Percentiles rank a stretch among this genome's conserved stretches.
Evolutionary conservation across 495 filamentous ascomycete genomes (phyloP).

Genomic region (Annulohypoxylon stygium): DNA sequence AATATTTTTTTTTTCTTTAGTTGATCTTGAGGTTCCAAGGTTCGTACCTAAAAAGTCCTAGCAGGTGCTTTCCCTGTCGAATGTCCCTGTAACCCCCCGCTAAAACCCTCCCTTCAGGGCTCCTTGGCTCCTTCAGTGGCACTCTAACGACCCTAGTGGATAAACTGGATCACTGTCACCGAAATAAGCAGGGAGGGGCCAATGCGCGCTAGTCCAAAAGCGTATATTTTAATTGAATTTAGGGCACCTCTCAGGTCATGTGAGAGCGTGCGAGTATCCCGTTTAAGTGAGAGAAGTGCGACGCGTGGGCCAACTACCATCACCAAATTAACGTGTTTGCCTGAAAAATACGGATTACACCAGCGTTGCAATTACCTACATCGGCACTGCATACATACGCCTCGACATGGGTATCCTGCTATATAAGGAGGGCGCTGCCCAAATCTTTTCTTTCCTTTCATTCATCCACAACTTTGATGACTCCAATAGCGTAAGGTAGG

Average conservation of each 20-base stretch:
- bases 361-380: conserved; percentile 13
- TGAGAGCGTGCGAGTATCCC: conserved; percentile 50
- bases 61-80: conserved; percentile 22
- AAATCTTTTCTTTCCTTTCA: conserved; percentile 28
- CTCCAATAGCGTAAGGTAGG: conserved; percentile 45
- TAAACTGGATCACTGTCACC: conserved; percentile 26
- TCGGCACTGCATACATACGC: conserved; percentile 24
- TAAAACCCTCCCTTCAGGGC: conserved; percentile 30
- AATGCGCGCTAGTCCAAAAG: conserved; percentile 39
- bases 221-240: conserved; percentile 25
- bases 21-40: not conserved
- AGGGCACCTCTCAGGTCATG: conserved; percentile 43
- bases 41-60: not conserved
- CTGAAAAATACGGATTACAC: conserved; percentile 41
- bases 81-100: conserved; percentile 23
- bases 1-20: not conserved
- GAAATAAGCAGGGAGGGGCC: conserved; percentile 33
- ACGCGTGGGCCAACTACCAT: conserved; percentile 53
- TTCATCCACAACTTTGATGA: conserved; percentile 32
- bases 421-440: conserved; percentile 50
- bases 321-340: conserved; percentile 52
- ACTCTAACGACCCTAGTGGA: conserved; percentile 15
- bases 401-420: conserved; percentile 49
- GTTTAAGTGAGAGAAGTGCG: conserved; percentile 20
- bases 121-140: conserved; percentile 15